Conservation (phyloP, 495 filamentous ascomycete species). For the Trichoderma gamsii region DNA sequence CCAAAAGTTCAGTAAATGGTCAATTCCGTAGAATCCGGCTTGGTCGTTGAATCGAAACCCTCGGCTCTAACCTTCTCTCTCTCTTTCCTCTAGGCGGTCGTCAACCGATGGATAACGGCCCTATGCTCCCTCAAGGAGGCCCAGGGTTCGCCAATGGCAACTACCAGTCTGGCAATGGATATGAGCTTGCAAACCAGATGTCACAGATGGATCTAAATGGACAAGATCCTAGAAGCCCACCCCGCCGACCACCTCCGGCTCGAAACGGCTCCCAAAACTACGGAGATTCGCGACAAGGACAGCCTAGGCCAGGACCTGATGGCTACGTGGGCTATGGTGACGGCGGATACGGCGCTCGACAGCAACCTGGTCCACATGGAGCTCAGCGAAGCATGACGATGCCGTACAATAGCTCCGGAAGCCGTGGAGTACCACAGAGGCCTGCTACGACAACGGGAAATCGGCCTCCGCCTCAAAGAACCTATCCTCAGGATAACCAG, state of each 20-base stretch:
- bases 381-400: constrained; percentile 50
- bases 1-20: not conserved
- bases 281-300: constrained; percentile 36
- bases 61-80: not conserved
- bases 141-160: constrained; percentile 8
- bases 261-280: constrained; percentile 31
- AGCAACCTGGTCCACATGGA: constrained; percentile 27
- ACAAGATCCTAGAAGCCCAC: constrained; percentile 30
- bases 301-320: constrained; percentile 26
- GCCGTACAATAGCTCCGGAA: constrained; percentile 43
- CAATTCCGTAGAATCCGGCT: not conserved
- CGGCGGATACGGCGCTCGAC: constrained; percentile 30
- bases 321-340: constrained; percentile 31
- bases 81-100: not conserved
- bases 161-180: constrained; percentile 18
- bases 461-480: constrained; percentile 39
- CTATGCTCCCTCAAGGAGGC: constrained; percentile 14
- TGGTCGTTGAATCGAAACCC: not conserved
- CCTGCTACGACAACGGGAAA: constrained; percentile 18
- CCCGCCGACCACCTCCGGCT: constrained; percentile 28
- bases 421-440: constrained; percentile 35
- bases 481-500: constrained; percentile 41
- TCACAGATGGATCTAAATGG: constrained; percentile 51
- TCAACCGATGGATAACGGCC: constrained; percentile 8
- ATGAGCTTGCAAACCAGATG: constrained; percentile 49